phyloP scores from a whole-genome alignment of 768 basidiomycete genomes.

The Panaeolus papilionaceus region DNA sequence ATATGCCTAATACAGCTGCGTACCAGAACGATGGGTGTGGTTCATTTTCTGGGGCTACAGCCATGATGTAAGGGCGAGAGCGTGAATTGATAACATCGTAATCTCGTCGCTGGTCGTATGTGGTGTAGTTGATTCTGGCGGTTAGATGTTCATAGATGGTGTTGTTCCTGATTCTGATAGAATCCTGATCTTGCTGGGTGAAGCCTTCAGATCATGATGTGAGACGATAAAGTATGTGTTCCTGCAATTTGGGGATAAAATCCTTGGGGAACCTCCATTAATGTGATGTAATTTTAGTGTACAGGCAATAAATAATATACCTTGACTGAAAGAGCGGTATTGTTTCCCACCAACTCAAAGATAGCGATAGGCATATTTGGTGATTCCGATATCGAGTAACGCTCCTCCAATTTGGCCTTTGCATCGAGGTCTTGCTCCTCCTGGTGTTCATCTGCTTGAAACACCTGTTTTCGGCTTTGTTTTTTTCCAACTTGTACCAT shows the following conservation, averaged over 20 bases:
- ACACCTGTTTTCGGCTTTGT: neutral
- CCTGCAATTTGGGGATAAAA: too few species aligned
- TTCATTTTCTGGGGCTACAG: conserved; percentile 24
- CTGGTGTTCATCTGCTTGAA: conserved; percentile 1
- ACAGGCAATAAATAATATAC: neutral
- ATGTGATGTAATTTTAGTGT: too few species aligned
- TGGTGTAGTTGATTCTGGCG: conserved; percentile 34
- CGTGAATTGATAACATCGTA: conserved; percentile 50
- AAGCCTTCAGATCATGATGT: neutral
- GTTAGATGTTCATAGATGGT: conserved; percentile 25
- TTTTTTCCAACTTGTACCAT: conserved; percentile 36
- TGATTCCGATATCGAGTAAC: neutral
- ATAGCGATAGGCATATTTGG: neutral
- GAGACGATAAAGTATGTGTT: too few species aligned
- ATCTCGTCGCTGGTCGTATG: conserved; percentile 41
- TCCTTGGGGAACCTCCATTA: too few species aligned
- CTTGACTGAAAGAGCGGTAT: neutral
- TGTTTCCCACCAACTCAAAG: neutral
- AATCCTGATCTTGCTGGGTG: conserved; percentile 24
- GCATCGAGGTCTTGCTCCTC: neutral
- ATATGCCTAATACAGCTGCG: conserved; percentile 32
- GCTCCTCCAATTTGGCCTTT: neutral
- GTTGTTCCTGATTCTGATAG: conserved; percentile 27
- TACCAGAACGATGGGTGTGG: conserved; percentile 41
- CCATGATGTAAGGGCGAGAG: conserved; percentile 43